Conservation (phyloP, 495 filamentous ascomycete species). For the Aspergillus cavernicola region DNA sequence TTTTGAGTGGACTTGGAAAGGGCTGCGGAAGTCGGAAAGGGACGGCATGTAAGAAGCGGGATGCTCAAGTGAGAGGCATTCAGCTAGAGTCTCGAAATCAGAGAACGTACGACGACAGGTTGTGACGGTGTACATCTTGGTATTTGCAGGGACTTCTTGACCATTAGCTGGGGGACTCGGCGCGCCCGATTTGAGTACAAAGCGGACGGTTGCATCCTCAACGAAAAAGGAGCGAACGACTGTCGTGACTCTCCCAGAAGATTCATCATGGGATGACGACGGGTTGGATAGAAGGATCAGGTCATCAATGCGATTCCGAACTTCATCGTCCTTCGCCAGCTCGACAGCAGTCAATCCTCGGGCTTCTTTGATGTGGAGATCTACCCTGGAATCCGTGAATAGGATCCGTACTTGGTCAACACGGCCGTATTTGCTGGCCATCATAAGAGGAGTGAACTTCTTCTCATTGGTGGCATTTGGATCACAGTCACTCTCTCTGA, state of each 20-base stretch:
- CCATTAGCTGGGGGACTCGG: slow-evolving; percentile 30
- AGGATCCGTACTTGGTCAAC: slow-evolving; percentile 88
- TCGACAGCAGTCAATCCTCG: slow-evolving; percentile 94
- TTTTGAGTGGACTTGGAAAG: slow-evolving; percentile 88
- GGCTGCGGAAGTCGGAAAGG: slow-evolving; percentile 72
- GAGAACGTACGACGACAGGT: slow-evolving; percentile 85
- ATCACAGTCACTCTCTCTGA: slow-evolving; percentile 83
- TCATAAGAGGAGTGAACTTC: slow-evolving; percentile 93
- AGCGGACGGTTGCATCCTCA: slow-evolving; percentile 88
- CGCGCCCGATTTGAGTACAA: slow-evolving; percentile 91
- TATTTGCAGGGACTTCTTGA: slow-evolving; percentile 38
- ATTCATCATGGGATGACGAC: slow-evolving; percentile 36
- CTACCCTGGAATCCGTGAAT: slow-evolving; percentile 83
- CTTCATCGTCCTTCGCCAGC: slow-evolving; percentile 96
- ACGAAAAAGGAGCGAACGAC: slow-evolving; percentile 98
- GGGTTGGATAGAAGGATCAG: slow-evolving; percentile 76
- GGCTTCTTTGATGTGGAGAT: slow-evolving; percentile 76
- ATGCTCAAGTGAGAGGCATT: slow-evolving; percentile 85
- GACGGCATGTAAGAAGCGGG: slow-evolving; percentile 92
- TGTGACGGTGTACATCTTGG: slow-evolving; percentile 81
- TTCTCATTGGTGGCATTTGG: slow-evolving; percentile 96
- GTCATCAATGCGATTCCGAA: slow-evolving; percentile 94
- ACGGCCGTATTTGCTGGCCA: slow-evolving; percentile 97
- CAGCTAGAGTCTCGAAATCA: slow-evolving; percentile 89
- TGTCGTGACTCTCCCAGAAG: slow-evolving; percentile 81